Conservation (phyloP, 768 basidiomycete species). For the Rhizopogon salebrosus region DNA sequence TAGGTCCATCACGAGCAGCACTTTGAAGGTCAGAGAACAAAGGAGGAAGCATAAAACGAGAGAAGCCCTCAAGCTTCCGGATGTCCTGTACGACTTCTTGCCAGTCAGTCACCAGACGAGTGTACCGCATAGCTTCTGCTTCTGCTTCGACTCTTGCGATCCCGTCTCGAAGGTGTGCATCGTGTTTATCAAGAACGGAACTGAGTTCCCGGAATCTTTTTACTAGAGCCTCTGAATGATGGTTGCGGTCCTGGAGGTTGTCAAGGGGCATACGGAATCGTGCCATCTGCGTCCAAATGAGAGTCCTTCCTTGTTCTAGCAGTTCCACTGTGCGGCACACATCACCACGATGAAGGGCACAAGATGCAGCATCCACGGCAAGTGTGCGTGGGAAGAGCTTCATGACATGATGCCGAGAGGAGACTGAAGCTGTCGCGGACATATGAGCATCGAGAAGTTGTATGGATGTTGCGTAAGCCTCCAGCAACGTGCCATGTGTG, state of each 20-base stretch:
- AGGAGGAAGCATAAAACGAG: conserved; percentile 8
- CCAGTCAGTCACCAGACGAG: conserved; percentile 7
- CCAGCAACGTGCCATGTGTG: not conserved
- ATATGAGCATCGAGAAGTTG: not conserved
- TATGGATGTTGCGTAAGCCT: not conserved
- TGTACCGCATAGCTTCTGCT: conserved; percentile 5
- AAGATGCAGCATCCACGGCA: conserved; percentile 5
- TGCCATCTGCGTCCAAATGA: conserved; percentile 25
- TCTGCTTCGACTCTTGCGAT: not conserved
- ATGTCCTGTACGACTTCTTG: conserved; percentile 7
- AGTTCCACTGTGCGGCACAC: conserved; percentile 25
- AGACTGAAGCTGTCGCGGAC: not conserved
- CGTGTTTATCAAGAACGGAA: conserved; percentile 3
- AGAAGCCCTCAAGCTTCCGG: conserved; percentile 9
- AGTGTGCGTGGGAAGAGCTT: not conserved
- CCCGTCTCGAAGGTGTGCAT: not conserved
- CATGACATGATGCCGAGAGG: not conserved
- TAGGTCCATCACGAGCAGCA: conserved; percentile 2
- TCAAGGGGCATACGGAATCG: conserved; percentile 21
- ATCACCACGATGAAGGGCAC: conserved; percentile 12
- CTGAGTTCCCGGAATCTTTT: conserved; percentile 6
- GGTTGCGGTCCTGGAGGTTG: conserved; percentile 6
- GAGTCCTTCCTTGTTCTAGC: conserved; percentile 23
- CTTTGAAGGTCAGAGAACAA: too few relatives aligned
- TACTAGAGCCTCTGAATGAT: not conserved